phyloP scores from a whole-genome alignment of 2,329 filamentous ascomycete species.

The Dothistroma pini region DNA sequence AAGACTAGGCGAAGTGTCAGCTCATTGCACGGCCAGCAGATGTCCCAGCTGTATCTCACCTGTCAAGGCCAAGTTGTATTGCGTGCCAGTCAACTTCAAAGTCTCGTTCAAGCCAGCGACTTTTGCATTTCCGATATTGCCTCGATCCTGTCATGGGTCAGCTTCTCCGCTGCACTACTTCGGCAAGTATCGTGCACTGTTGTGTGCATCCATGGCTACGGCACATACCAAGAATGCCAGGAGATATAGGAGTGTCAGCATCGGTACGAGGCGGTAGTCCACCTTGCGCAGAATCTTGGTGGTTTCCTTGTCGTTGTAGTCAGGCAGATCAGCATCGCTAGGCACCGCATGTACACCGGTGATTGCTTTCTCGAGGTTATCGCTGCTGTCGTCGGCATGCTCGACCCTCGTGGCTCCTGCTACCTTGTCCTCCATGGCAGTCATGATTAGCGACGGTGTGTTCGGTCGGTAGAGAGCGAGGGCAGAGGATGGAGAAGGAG shows the following conservation, averaged over 20 bases:
- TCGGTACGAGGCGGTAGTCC: conserved; percentile 55
- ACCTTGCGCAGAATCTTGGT: conserved; percentile 52
- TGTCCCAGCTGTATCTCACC: not conserved
- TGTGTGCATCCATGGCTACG: not conserved
- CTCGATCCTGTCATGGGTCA: conserved; percentile 26
- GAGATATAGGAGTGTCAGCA: conserved; percentile 58
- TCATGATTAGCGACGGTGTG: not conserved
- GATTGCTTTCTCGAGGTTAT: conserved; percentile 3
- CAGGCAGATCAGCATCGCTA: not conserved
- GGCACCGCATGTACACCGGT: not conserved
- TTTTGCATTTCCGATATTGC: conserved; percentile 31
- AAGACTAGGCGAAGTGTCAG: conserved; percentile 28
- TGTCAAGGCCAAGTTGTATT: conserved; percentile 39
- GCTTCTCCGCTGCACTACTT: not conserved
- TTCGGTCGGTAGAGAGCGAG: not conserved
- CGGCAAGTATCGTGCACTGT: not conserved
- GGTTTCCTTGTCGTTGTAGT: conserved; percentile 12
- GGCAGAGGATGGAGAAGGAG: not conserved
- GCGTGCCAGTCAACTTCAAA: conserved; percentile 39
- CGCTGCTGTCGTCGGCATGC: not conserved
- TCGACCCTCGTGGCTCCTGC: not conserved
- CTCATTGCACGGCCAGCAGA: not conserved
- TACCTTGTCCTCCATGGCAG: conserved; percentile 1
- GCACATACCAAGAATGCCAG: conserved; percentile 50
- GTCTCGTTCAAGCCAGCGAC: conserved; percentile 40